Percentiles rank a stretch among this genome's conserved stretches.
These are phyloP conservation scores for Aspergillus phoenicis DNA, from an alignment of 2,329 filamentous ascomycete genomes.

Conservation along the genomic window DNA sequence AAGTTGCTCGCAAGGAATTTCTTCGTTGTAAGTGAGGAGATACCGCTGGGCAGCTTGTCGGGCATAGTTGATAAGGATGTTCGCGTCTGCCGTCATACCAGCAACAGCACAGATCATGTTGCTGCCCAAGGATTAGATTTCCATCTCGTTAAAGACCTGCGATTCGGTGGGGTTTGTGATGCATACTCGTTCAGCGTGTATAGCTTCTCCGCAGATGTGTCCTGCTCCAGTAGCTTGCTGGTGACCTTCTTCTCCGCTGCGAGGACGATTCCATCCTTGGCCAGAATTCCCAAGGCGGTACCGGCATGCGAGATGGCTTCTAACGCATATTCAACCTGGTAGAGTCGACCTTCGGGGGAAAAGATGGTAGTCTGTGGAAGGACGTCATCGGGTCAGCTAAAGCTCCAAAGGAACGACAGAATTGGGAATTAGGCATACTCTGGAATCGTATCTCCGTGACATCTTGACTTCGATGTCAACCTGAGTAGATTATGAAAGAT, in stretches of 20 bases:
- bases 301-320: conserved; percentile 98
- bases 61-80: conserved; percentile 99
- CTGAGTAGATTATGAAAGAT: conserved; percentile 14
- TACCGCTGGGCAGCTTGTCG: conserved; percentile 95
- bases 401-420: conserved; percentile 29
- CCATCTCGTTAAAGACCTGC: background rate
- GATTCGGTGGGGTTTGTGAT: background rate
- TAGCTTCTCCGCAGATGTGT: conserved; percentile 99
- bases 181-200: conserved; percentile 97
- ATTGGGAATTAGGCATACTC: conserved; percentile 62
- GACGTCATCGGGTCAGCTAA: conserved; percentile 41
- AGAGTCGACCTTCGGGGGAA: conserved; percentile 96
- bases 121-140: conserved; percentile 53
- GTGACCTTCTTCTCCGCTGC: conserved; percentile 98
- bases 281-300: conserved; percentile 93
- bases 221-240: conserved; percentile 97
- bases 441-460: conserved; percentile 97
- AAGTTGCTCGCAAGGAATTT: conserved; percentile 98
- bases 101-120: conserved; percentile 99
- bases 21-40: conserved; percentile 99
- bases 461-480: conserved; percentile 56
- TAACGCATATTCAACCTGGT: conserved; percentile 98
- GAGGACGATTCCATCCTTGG: conserved; percentile 96
- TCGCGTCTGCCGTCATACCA: conserved; percentile 98
- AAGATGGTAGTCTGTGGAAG: conserved; percentile 89